Evolutionary conservation across 2,329 filamentous ascomycete species (phyloP), one percentile per base, ranked within the genome.

Genomic region (Apiospora aurea): DNA sequence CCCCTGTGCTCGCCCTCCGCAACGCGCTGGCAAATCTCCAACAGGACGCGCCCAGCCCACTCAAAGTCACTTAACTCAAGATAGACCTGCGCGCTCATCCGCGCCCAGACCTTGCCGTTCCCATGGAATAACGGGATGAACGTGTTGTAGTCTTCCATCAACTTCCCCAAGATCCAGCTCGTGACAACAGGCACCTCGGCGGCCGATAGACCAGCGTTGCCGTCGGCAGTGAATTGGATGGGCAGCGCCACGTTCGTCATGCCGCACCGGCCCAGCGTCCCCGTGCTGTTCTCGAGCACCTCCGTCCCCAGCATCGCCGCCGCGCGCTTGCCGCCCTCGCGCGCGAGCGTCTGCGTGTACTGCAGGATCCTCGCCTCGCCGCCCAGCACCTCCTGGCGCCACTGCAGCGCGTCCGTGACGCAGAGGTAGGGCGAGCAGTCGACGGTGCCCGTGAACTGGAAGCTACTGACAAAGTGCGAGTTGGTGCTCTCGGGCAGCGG

Each of bases 11-110:
- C 76, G 24, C 77, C 80, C 69, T 79, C 82, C 2, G 76, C 79
- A 7, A 86, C 83, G 72, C 85, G 80, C 69, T 81, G 78, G 71
- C 82, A 83, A 18, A 89, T 66, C 49, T 84, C 81, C 78, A 88
- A 87, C 77, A 96, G 80, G 11, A 87, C 83, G 69, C 84, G 79
- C 0, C 87, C 93, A 4, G 88, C 87, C 88, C 89, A 93, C 79
- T 92, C 89, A 78, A 96, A 97, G 81, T 98, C 95, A 16, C 86
- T 86, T 75, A 92, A 80, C 38, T 94, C 94, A n/a, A 98, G 82
- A 79, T 96, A 98, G 0, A 96, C 88, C 85, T 97, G 95, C 18
- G 89, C 94, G 79, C 93, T 95, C 67, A 97, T 78, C 68, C 96
- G 85, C 0, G 87, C 85, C 93, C 93, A 97, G 79, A 91, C 88